Conservation (phyloP, 805 yeast species). For the Wickerhamomyces rabaulensis region DNA sequence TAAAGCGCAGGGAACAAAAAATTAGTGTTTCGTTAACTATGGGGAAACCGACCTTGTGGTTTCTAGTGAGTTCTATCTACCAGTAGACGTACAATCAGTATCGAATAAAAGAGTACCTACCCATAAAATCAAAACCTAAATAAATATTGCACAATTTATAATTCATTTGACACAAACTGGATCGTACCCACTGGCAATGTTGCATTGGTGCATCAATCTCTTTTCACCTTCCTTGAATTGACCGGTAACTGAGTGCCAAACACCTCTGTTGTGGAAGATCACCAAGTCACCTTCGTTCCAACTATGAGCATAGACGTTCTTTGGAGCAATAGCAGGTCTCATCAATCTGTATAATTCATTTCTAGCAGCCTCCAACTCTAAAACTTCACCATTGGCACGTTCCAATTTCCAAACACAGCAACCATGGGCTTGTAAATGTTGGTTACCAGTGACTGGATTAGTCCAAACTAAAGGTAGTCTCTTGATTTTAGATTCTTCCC, state of each 20-base stretch:
- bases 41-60: too few species aligned
- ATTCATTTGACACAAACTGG: conserved; percentile 37
- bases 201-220: conserved; percentile 91
- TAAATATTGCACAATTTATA: too few species aligned
- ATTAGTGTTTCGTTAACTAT: too few species aligned
- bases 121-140: too few species aligned
- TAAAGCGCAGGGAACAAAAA: too few species aligned
- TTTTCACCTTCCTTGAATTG: conserved; percentile 75
- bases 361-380: conserved; percentile 71
- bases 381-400: conserved; percentile 50
- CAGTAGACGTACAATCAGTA: too few species aligned
- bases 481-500: conserved; percentile 79
- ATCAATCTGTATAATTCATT: conserved; percentile 63
- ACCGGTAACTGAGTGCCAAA: conserved; percentile 90
- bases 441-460: conserved; percentile 78
- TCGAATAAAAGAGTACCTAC: too few species aligned
- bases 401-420: conserved; percentile 71
- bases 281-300: conserved; percentile 86
- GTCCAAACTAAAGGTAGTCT: conserved; percentile 87
- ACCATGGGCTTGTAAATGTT: conserved; percentile 83
- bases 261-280: conserved; percentile 83
- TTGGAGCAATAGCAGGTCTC: conserved; percentile 82
- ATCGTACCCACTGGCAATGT: conserved; percentile 76
- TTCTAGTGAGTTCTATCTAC: too few species aligned
- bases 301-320: conserved; percentile 69